Evolutionary conservation across 2,329 filamentous ascomycete species (phyloP), one percentile per base, ranked within the genome.

Genomic region (Colletotrichum acutatum): DNA sequence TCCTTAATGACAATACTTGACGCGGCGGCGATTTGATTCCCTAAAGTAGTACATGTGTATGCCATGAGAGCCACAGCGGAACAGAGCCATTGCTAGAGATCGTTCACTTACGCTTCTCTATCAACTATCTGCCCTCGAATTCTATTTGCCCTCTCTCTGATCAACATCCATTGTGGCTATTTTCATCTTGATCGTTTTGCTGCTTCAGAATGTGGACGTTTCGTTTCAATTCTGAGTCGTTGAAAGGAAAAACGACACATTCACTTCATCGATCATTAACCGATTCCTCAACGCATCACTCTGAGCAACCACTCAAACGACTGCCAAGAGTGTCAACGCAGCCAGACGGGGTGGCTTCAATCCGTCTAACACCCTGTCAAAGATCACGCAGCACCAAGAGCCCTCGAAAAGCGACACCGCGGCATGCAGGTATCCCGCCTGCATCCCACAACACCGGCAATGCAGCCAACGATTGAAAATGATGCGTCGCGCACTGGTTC

Each of bases 381-480:
- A 34, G 59, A 64, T 37, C 22, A 16, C 6, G 42, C 30, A 34
- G 32, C 24, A 34, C 28, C 56, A 22, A 22, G 7, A 53, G 57
- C 57, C 57, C 64, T 68, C 66, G 60, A 70, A 64, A 11, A 42
- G 19, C 8, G 34, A 24, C 30, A 42, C 11, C 28, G 46, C 34
- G 64, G 56, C 34, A 60, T 65, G 70, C 66, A 16, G 56, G 60
- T 32, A 49, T 60, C 58, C 60, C 64, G 34, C n/a, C 60, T 65
- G 56, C 66, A 56, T 70, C 32, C 32, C 70, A 34, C 42, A 49
- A 60, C 69, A 54, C 49, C 66, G 66, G 70, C 56, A n/a, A 64
- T 61, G 54, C 66, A 70, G 59, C 60, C 60, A 57, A 22, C 42
- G 70, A 52, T 37, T 52, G 14, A 46, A 70, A 70, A n/a, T 49